Conservation (phyloP, 2,329 filamentous ascomycete species). For the Fusarium sp. region DNA sequence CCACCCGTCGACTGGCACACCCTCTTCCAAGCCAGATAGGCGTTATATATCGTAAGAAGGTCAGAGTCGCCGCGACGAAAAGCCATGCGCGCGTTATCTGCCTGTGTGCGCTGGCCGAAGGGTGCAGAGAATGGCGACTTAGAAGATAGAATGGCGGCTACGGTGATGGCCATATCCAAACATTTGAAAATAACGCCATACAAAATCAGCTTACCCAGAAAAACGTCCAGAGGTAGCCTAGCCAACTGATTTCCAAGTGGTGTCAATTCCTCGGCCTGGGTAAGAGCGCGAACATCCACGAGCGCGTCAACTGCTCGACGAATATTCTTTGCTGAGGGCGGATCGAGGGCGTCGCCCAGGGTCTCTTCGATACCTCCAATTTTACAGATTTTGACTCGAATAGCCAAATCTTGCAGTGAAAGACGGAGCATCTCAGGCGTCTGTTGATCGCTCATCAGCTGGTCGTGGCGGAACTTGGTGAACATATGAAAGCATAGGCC, state of each 20-base stretch:
- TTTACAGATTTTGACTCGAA: slow-evolving; percentile 97
- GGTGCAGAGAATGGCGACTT: slow-evolving; percentile 94
- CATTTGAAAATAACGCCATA: slow-evolving; percentile 89
- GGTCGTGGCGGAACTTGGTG: slow-evolving; percentile 88
- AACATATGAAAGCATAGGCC: slow-evolving; percentile 97
- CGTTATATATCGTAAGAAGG: slow-evolving; percentile 91
- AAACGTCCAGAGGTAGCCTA: slow-evolving; percentile 90
- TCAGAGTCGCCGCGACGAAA: slow-evolving; percentile 93
- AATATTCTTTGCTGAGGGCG: slow-evolving; percentile 92
- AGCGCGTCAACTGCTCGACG: slow-evolving; percentile 91
- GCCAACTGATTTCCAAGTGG: slow-evolving; percentile 88
- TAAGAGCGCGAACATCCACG: slow-evolving; percentile 91
- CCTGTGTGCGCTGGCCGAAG: slow-evolving; percentile 84
- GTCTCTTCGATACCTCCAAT: slow-evolving; percentile 94
- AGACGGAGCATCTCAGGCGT: slow-evolving; percentile 96
- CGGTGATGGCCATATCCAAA: slow-evolving; percentile 89
- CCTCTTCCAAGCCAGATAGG: slow-evolving; percentile 88
- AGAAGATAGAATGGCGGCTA: slow-evolving; percentile 91
- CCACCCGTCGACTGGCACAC: slow-evolving; percentile 75
- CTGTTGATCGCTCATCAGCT: slow-evolving; percentile 88
- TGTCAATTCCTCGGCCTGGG: slow-evolving; percentile 83
- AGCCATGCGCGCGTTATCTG: slow-evolving; percentile 79
- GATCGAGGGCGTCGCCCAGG: slow-evolving; percentile 86
- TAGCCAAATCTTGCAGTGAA: slow-evolving; percentile 92
- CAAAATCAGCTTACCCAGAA: slow-evolving; percentile 92